Conservation (phyloP, 2,329 filamentous ascomycete species). For the Pleoardoris graminearum region DNA sequence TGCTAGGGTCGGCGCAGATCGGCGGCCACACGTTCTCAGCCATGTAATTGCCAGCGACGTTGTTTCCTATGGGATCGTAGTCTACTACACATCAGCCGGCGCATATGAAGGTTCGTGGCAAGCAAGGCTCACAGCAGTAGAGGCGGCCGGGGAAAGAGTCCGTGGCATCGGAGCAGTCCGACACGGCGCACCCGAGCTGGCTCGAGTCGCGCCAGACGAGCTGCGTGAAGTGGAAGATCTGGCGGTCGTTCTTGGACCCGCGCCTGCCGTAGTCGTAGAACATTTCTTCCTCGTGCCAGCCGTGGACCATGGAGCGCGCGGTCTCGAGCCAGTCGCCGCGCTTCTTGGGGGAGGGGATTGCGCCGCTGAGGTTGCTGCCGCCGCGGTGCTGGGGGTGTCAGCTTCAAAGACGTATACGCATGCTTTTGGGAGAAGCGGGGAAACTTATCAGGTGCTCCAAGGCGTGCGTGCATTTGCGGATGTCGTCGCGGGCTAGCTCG, state of each 20-base stretch:
- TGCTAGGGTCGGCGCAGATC: conserved; percentile 30
- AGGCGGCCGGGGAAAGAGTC: conserved; percentile 35
- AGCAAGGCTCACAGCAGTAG: conserved; percentile 45
- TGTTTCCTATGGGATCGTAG: conserved; percentile 40
- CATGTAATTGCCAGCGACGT: conserved; percentile 35
- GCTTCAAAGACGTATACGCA: neutral
- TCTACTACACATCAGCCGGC: conserved; percentile 25
- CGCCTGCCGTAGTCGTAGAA: conserved; percentile 41
- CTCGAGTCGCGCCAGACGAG: conserved; percentile 45
- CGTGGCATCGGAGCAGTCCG: conserved; percentile 25
- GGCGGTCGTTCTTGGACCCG: conserved; percentile 20
- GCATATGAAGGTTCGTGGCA: too few species aligned
- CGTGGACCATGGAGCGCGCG: conserved; percentile 33
- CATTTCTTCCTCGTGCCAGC: conserved; percentile 43
- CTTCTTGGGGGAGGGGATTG: conserved; percentile 23
- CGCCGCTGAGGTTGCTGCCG: conserved; percentile 41
- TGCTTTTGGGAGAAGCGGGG: neutral
- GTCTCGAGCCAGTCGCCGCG: conserved; percentile 36
- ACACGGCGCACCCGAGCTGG: conserved; percentile 42
- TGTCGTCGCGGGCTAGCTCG: conserved; percentile 31
- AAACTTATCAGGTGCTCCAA: conserved; percentile 33
- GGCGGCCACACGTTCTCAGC: conserved; percentile 38
- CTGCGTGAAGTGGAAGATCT: conserved; percentile 46
- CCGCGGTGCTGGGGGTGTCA: conserved; percentile 29
- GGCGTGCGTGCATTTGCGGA: conserved; percentile 29